Conservation (phyloP, 192 early-diverging fungal species). For the Funneliformis mosseae region DNA sequence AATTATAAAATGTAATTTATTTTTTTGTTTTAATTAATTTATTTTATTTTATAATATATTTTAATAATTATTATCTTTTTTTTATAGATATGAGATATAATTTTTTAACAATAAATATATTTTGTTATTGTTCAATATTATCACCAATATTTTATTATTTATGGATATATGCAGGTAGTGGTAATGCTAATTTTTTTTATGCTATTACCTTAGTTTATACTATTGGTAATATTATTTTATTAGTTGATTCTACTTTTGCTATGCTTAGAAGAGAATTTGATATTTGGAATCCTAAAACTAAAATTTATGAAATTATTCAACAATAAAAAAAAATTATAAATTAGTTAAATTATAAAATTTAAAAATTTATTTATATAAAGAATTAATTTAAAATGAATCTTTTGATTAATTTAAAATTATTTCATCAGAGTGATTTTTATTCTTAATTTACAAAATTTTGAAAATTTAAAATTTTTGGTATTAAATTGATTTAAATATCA, state of each 20-base stretch:
- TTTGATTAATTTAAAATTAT: no score
- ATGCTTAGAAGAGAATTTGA: constrained; percentile 82
- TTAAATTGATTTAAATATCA: no score
- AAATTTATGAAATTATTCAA: constrained; percentile 28
- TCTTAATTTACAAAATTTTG: no score
- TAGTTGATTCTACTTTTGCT: constrained; percentile 86
- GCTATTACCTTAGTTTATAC: constrained; percentile 93
- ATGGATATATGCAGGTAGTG: constrained; percentile 95
- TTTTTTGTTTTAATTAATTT: background rate
- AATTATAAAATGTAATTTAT: constrained; percentile 80
- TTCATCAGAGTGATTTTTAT: no score
- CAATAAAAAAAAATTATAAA: background rate
- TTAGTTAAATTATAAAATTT: no score
- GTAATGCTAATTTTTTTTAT: constrained; percentile 98
- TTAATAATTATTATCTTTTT: background rate
- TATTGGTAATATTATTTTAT: constrained; percentile 80
- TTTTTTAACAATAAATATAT: constrained; percentile 70
- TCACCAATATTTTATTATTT: constrained; percentile 91
- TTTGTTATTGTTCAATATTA: constrained; percentile 74
- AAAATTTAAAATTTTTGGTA: no score
- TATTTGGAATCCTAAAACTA: constrained; percentile 25
- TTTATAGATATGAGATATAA: constrained; percentile 77
- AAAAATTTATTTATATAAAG: no score
- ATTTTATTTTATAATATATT: background rate
- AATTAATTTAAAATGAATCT: no score